Base-by-base conservation (phyloP, 2,329 filamentous ascomycete genomes). In the Whalleya microplaca region DNA sequence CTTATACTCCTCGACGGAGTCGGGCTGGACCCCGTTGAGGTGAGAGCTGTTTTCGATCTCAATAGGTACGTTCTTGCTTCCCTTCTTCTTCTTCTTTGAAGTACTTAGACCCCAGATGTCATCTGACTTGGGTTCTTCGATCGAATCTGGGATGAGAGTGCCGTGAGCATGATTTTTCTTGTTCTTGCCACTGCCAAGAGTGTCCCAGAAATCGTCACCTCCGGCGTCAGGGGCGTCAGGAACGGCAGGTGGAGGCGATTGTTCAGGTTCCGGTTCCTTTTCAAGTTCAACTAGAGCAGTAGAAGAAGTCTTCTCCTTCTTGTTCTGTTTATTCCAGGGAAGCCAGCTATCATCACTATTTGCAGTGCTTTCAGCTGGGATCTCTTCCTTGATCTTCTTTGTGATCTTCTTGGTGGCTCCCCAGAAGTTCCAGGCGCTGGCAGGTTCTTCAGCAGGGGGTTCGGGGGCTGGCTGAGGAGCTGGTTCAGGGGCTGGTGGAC, bases 341-440 rank as follows among this genome's bases (percentile, higher is more conserved):
- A 65, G 47, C 66, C 63, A 69, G 18, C 62, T 48, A 8, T 59
- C 60, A 12, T 52, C 60, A 12, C 51, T 29, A n/a, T 51, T 45
- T 27, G 56, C 58, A 14, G 40, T 20, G n/a, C 52, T 48, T 16
- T 62, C 50, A n/a, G 53, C 18, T 41, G 48, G 40, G 14, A 51
- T 27, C 21, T 63, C 55, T 16, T 66, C 62, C 45, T 53, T 58
- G 2, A 41, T 14, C 46, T 73, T 72, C 65, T 75, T 75, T 2
- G 53, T 75, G 9, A 55, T 68, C 59, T 84, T 84, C 66, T 84
- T 84, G 10, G 77, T 74, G 49, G 79, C 83, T 29, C 80, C 81
- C 77, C 84, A 86, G 46, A 80, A 79, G 56, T 75, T 79, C 69
- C 84, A 84, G 62, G 84, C 83, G 55, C 81, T 81, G 51, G 53